Conservation (phyloP, 805 yeast genomes). For the Saccharomycopsis sp. region DNA sequence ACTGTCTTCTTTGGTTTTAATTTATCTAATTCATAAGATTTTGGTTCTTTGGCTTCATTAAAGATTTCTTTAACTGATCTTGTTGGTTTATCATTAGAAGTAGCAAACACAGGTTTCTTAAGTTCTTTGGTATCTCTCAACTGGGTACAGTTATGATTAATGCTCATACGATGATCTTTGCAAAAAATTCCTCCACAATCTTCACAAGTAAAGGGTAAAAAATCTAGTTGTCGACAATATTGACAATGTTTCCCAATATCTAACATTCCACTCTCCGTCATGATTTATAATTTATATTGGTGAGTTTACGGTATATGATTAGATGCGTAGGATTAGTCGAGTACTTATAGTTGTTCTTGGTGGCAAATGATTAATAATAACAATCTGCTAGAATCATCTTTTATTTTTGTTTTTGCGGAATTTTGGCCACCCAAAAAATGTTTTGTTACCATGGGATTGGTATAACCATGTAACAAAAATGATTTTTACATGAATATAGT, state of each 20-base stretch:
- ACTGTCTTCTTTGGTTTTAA: not conserved
- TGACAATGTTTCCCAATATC: slow-evolving; percentile 50
- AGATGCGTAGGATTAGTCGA: too few relatives aligned
- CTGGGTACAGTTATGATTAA: slow-evolving; percentile 24
- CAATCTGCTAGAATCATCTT: too few relatives aligned
- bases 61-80: slow-evolving; percentile 31
- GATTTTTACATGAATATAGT: too few relatives aligned
- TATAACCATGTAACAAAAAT: too few relatives aligned
- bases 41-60: slow-evolving; percentile 30
- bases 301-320: too few relatives aligned
- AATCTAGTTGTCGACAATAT: slow-evolving; percentile 43
- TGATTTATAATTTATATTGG: too few relatives aligned
- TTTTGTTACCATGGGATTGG: too few relatives aligned
- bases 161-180: slow-evolving; percentile 34
- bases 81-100: not conserved
- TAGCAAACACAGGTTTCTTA: slow-evolving; percentile 3
- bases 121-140: not conserved
- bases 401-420: too few relatives aligned
- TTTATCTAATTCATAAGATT: slow-evolving; percentile 8
- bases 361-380: too few relatives aligned
- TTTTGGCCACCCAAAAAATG: too few relatives aligned
- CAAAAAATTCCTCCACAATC: slow-evolving; percentile 38
- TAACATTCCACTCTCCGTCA: slow-evolving; percentile 21
- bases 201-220: slow-evolving; percentile 47
- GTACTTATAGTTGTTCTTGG: too few relatives aligned